Base-by-base conservation (phyloP, 371 early-diverging fungal species). In the Mucor circinelloides region DNA sequence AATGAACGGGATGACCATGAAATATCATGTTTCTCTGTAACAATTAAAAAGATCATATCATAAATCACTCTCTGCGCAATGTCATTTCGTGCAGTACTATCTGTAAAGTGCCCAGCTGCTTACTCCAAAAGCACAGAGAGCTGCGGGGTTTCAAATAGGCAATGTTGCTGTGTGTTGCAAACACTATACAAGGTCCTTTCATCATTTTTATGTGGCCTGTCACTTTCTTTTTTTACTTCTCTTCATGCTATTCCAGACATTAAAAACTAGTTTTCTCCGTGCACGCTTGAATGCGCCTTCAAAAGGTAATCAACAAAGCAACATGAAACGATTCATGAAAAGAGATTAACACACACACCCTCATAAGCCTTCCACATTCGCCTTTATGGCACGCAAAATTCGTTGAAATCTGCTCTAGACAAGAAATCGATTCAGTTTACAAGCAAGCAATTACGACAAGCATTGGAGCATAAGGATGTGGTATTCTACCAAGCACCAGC, bases 401-500 rank as follows among this genome's bases (percentile, higher is more conserved):
- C 63, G 5, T 27, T 63, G n/a, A 69, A 63, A 31, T 61, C 66
- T 32, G 64, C 60, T 6, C 17, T 68, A 13, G 74, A 74, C 34
- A 69, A 60, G 27, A 67, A 74, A 32, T 64, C 70, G 1, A 64
- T 70, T 46, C 74, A 70, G 32, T 70, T 64, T 25, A 64, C 67
- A 27, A 73, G 67, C 38, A 80, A 77, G 32, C 77, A 77, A 17
- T 60, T 79, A 9, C 70, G 72, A 23, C 76, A 84, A 56, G 60
- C 72, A 13, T 58, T 84, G 8, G 73, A 78, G 23, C 65, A 69
- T 15, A 72, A 75, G 10, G 82, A 81, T 32, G 70, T 84, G 23
- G 77, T 78, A 12, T 78, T 84, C 38, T 84, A 84, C 46, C 69
- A 76, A 59, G 77, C 79, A n/a, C 82, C 84, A 30, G 30, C 65